Conservation (phyloP, 495 filamentous ascomycete genomes). For the Podospora bellae-mahoneyi region DNA sequence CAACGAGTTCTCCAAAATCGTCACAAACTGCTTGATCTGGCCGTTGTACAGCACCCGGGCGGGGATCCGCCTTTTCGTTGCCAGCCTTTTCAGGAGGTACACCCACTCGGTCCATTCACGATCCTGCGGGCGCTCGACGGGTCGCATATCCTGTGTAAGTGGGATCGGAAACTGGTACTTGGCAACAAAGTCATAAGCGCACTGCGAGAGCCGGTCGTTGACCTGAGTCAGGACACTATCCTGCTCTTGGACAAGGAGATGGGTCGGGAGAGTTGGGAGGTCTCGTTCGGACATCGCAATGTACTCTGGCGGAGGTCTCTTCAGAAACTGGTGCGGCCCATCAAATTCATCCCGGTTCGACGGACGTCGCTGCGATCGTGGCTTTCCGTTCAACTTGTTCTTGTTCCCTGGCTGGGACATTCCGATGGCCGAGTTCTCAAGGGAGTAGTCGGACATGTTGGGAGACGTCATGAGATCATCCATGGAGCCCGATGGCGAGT, state of each 20-base stretch:
- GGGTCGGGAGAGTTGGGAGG: slow-evolving; percentile 75
- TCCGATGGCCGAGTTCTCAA: slow-evolving; percentile 33
- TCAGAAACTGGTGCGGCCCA: slow-evolving; percentile 75
- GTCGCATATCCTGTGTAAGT: slow-evolving; percentile 71
- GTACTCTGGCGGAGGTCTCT: slow-evolving; percentile 60
- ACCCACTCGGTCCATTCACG: slow-evolving; percentile 93
- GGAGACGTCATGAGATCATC: slow-evolving; percentile 46
- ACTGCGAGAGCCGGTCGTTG: slow-evolving; percentile 79
- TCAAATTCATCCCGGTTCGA: slow-evolving; percentile 89
- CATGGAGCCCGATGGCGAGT: slow-evolving; percentile 47
- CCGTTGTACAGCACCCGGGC: slow-evolving; percentile 79
- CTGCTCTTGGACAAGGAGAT: slow-evolving; percentile 77
- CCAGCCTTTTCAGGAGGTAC: slow-evolving; percentile 78
- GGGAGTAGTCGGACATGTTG: slow-evolving; percentile 42
- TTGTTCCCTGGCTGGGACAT: slow-evolving; percentile 40
- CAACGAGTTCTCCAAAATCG: slow-evolving; percentile 75
- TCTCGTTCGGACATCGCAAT: slow-evolving; percentile 72
- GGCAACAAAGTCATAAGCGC: slow-evolving; percentile 84
- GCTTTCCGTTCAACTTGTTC: slow-evolving; percentile 47
- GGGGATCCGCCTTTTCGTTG: slow-evolving; percentile 80
- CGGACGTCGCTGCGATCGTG: slow-evolving; percentile 63
- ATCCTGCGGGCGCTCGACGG: slow-evolving; percentile 73
- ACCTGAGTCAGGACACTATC: slow-evolving; percentile 73
- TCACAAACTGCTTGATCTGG: slow-evolving; percentile 85
- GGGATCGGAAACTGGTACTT: slow-evolving; percentile 88